Percentiles rank a stretch among this genome's conserved stretches.
Evolutionary conservation across 1,284 basidiomycete species (phyloP).

Genomic region (Ceratobasidium sp.): DNA sequence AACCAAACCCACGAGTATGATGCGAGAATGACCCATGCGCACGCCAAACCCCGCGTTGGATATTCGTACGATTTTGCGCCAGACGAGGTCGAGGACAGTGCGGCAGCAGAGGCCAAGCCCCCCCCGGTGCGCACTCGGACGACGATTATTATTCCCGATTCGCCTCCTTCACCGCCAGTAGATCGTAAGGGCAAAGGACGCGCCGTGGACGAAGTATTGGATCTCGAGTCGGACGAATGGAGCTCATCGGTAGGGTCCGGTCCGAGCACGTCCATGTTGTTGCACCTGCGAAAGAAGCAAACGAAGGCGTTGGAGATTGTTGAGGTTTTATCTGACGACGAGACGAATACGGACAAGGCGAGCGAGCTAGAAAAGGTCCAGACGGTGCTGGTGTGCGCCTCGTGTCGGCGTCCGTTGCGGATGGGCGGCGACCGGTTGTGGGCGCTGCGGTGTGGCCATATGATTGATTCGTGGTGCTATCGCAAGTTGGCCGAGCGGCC

Average conservation of each 20-base stretch:
- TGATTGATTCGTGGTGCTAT: conserved; percentile 40
- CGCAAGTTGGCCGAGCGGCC: conserved; percentile 1
- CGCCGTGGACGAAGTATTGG: background rate
- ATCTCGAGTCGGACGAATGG: conserved; percentile 17
- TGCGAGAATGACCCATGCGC: conserved; percentile 37
- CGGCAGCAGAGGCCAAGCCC: background rate
- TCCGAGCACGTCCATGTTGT: background rate
- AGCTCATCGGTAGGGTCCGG: background rate
- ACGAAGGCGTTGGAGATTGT: conserved; percentile 18
- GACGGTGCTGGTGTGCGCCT: conserved; percentile 14
- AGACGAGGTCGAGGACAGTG: conserved; percentile 17
- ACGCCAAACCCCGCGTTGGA: conserved; percentile 19
- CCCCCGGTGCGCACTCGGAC: conserved; percentile 10
- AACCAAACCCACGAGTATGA: conserved; percentile 18
- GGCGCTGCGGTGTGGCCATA: conserved; percentile 29
- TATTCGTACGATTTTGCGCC: conserved; percentile 37
- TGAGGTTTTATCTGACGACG: conserved; percentile 26
- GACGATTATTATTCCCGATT: conserved; percentile 44
- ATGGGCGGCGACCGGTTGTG: conserved; percentile 23
- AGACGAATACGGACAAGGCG: background rate
- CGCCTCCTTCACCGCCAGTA: conserved; percentile 14
- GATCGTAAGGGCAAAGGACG: conserved; percentile 28
- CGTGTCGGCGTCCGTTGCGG: conserved; percentile 31
- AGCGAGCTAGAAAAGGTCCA: background rate
- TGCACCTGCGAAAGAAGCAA: background rate